A percentile compares a stretch with the other conserved stretches of the same genome.
phyloP scores from a whole-genome alignment of 441 rosid species.

The Adansonia rubrostipa region DNA sequence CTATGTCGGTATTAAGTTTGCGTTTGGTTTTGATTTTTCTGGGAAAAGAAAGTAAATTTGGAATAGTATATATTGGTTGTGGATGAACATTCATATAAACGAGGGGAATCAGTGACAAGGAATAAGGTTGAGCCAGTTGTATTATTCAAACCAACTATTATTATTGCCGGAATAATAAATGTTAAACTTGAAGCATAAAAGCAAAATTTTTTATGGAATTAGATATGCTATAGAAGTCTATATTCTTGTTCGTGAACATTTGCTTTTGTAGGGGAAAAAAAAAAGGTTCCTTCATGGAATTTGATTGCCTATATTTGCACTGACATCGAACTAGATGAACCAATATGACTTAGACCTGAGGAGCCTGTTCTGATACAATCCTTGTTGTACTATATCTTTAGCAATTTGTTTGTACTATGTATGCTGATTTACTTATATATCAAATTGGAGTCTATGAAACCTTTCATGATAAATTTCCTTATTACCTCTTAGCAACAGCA shows the following conservation, averaged over 20 bases:
- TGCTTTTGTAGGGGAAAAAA: background rate
- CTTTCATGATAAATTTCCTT: slow-evolving; percentile 1
- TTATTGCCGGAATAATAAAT: background rate
- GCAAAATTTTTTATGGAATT: background rate
- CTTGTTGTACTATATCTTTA: background rate
- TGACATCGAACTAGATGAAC: background rate
- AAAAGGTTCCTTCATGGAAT: background rate
- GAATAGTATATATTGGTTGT: background rate
- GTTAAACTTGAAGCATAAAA: background rate
- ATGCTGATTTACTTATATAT: background rate
- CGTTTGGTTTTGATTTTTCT: background rate
- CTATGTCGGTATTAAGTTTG: background rate
- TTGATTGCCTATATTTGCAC: background rate
- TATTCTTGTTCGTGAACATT: background rate
- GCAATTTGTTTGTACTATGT: background rate
- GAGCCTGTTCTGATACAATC: background rate
- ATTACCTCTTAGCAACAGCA: background rate
- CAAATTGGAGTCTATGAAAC: background rate
- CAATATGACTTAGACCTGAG: background rate
- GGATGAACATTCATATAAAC: background rate
- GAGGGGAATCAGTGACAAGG: background rate
- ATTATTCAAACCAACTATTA: background rate
- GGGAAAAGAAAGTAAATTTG: background rate
- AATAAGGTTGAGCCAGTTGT: background rate
- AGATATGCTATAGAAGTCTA: background rate